Percentiles rank a stretch among this genome's conserved stretches.
Evolutionary conservation across 192 early-diverging fungal genomes (phyloP).

Genomic region (Umbelopsis vinacea): DNA sequence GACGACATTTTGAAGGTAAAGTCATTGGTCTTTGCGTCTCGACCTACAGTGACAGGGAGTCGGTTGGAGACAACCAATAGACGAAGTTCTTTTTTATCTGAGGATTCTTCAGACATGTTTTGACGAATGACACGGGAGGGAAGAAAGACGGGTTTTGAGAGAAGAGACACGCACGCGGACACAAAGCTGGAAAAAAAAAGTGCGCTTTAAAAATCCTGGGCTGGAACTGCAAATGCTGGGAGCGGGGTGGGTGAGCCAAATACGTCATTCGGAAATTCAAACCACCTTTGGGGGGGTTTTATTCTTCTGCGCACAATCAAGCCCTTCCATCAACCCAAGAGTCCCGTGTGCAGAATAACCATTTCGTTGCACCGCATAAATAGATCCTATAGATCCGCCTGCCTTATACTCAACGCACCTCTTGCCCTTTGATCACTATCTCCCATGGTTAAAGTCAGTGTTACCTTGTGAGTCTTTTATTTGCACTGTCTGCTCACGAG

Average conservation of each 20-base stretch:
- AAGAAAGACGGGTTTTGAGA: conserved; percentile 7
- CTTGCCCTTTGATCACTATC: no score
- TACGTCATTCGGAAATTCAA: conserved; percentile 23
- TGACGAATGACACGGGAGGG: neutral
- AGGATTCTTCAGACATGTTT: conserved; percentile 14
- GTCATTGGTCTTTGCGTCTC: conserved; percentile 50
- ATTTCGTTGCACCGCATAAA: conserved; percentile 7
- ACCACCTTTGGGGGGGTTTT: neutral
- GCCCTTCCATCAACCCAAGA: neutral
- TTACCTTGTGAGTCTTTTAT: no score
- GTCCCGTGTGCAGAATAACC: neutral
- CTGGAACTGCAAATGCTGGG: neutral
- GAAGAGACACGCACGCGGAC: neutral
- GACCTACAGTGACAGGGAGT: conserved; percentile 90
- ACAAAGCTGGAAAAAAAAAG: no score
- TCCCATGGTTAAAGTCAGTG: no score
- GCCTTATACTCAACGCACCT: neutral
- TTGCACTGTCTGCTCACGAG: no score
- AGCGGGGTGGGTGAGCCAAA: neutral
- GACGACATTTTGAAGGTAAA: conserved; percentile 82
- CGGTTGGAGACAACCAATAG: conserved; percentile 96
- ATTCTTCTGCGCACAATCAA: neutral
- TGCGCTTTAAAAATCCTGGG: neutral
- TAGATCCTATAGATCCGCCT: conserved; percentile 15
- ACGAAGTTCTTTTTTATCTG: conserved; percentile 48